phyloP scores from a whole-genome alignment of 805 yeast genomes.

The Metschnikowia drakensbergensis region DNA sequence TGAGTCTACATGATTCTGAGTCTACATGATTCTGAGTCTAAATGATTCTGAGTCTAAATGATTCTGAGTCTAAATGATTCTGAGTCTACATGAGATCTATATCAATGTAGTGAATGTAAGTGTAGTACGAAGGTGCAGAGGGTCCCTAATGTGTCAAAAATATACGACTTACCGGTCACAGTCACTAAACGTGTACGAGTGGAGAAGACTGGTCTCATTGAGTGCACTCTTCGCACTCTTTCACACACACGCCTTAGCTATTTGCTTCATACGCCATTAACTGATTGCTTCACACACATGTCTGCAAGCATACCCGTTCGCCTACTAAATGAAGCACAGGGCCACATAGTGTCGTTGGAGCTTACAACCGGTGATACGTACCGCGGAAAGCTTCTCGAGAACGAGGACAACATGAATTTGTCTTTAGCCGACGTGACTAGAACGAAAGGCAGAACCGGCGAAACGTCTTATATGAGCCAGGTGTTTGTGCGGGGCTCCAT shows the following conservation, averaged over 20 bases:
- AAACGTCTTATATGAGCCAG: conserved; percentile 70
- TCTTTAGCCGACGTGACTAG: conserved; percentile 78
- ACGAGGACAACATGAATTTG: conserved; percentile 93
- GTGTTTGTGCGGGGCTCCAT: conserved; percentile 92
- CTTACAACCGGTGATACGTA: conserved; percentile 81
- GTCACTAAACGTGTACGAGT: background rate
- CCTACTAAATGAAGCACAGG: conserved; percentile 82
- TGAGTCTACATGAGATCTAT: too few relatives aligned
- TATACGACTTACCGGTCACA: background rate
- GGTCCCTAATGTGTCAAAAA: too few relatives aligned
- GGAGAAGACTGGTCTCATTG: background rate
- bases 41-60: too few relatives aligned
- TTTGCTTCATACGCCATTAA: too few relatives aligned
- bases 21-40: too few relatives aligned
- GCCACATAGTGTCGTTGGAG: conserved; percentile 81
- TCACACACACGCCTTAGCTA: too few relatives aligned
- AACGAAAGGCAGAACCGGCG: conserved; percentile 65
- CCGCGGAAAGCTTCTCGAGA: conserved; percentile 79
- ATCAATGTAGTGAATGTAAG: too few relatives aligned
- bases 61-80: too few relatives aligned
- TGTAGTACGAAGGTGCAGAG: too few relatives aligned
- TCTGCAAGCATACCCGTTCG: conserved; percentile 78
- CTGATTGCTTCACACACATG: conserved; percentile 29
- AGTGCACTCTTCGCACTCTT: background rate
- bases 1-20: too few relatives aligned